A percentile compares a stretch with the other conserved stretches of the same genome.
Conservation (phyloP, 225 moss, liverwort and hornwort species). For the Straminergon stramineum region DNA sequence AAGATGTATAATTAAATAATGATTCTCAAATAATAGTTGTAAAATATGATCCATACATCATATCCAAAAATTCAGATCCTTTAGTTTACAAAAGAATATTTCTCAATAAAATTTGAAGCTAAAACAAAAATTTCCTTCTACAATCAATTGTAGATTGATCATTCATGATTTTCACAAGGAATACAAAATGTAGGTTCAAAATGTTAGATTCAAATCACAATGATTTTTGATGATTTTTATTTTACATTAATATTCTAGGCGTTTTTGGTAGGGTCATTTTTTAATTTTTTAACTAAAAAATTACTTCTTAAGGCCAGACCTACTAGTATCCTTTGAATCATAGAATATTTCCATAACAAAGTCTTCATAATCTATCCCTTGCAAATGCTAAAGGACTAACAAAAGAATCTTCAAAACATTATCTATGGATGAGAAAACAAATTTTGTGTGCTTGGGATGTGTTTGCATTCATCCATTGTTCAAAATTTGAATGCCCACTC, state of each 20-base stretch:
- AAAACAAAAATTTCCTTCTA: not conserved
- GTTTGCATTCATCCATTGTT: not conserved
- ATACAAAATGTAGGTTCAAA: not conserved
- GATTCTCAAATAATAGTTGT: not conserved
- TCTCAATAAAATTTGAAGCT: not conserved
- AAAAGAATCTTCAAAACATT: not conserved
- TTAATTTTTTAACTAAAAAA: not conserved
- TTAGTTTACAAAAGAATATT: not conserved
- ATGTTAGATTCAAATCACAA: too few relatives aligned
- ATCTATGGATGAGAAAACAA: accelerated
- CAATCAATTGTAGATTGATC: not conserved
- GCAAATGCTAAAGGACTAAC: not conserved
- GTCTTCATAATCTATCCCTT: accelerated
- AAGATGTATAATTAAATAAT: not conserved
- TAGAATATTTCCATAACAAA: not conserved
- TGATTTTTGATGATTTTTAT: not conserved
- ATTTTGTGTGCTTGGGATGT: not conserved
- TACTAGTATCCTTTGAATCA: not conserved
- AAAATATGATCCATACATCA: not conserved
- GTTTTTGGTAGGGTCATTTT: not conserved
- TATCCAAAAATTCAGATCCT: not conserved
- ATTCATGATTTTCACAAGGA: not conserved
- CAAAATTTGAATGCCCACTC: not conserved
- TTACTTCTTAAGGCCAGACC: not conserved
- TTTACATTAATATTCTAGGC: not conserved